Evolutionary conservation across 257 asterid species (phyloP).

Genomic region (Solanum dulcamara): DNA sequence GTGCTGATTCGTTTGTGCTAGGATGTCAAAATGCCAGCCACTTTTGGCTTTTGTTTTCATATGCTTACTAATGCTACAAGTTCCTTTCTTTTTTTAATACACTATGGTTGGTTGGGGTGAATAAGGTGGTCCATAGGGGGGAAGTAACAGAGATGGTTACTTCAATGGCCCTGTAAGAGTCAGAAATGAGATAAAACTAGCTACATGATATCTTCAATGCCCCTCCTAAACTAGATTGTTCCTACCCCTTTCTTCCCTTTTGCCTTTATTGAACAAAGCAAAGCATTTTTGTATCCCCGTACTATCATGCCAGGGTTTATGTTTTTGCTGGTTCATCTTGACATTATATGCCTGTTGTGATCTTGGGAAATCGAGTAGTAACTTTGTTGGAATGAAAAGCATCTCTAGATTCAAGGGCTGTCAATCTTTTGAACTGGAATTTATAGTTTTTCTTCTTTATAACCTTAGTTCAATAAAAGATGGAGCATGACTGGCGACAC

Average conservation of each 20-base stretch:
- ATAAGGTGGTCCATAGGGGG: background rate
- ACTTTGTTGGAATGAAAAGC: background rate
- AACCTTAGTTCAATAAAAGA: background rate
- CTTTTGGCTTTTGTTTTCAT: background rate
- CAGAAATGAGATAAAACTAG: background rate
- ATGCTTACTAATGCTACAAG: background rate
- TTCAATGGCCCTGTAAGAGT: background rate
- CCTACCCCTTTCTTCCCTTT: background rate
- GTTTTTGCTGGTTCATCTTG: background rate
- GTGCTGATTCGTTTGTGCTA: background rate
- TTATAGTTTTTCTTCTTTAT: background rate
- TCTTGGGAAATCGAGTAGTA: background rate
- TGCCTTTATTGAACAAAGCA: background rate
- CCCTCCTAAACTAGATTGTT: background rate
- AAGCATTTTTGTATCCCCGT: background rate
- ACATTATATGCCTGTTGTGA: background rate
- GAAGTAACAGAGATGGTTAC: background rate
- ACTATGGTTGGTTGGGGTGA: background rate
- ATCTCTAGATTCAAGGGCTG: background rate
- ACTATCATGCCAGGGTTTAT: background rate
- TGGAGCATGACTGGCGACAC: background rate
- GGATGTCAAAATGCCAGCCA: background rate
- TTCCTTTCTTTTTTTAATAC: background rate
- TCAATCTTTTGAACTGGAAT: background rate
- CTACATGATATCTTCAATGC: background rate